A percentile compares a stretch with the other conserved stretches of the same genome.
phyloP scores from a whole-genome alignment of 2,329 filamentous ascomycete species.

The Colletotrichum sp. region DNA sequence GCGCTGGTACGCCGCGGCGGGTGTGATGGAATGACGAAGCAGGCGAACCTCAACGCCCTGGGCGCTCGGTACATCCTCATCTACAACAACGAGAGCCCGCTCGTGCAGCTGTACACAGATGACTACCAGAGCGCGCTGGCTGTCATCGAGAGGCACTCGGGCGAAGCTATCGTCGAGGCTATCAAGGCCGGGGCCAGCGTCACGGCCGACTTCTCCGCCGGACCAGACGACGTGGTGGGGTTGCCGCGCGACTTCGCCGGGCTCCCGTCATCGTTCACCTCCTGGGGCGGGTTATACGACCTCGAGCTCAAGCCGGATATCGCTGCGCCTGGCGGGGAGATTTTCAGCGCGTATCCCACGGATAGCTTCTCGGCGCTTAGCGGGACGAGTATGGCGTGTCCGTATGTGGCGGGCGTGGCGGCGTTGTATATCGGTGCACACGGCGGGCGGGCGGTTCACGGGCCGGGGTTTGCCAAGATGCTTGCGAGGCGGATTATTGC shows the following conservation, averaged over 20 bases:
- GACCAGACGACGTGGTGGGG: conserved; percentile 25
- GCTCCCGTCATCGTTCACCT: conserved; percentile 41
- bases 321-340: conserved; percentile 42
- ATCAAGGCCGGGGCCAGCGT: conserved; percentile 30
- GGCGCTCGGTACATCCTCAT: conserved; percentile 32
- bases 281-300: conserved; percentile 48
- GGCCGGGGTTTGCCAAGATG: conserved; percentile 31
- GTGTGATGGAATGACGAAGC: conserved; percentile 32
- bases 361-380: conserved; percentile 40
- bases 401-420: conserved; percentile 47
- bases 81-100: conserved; percentile 30
- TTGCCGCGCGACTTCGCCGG: conserved; percentile 32
- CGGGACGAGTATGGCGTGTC: conserved; percentile 55
- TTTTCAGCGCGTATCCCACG: conserved; percentile 44
- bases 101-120: conserved; percentile 17
- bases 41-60: conserved; percentile 28
- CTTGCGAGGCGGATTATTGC: conserved; percentile 34
- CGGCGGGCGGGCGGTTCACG: conserved; percentile 34
- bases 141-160: conserved; percentile 24
- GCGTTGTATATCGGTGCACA: conserved; percentile 36
- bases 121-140: conserved; percentile 22
- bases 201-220: conserved; percentile 32
- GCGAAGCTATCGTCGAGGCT: conserved; percentile 28
- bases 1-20: conserved; percentile 36
- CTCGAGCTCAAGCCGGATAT: conserved; percentile 47